phyloP scores from a whole-genome alignment of 495 filamentous ascomycete species.

The Trichoderma orchidacearum region DNA sequence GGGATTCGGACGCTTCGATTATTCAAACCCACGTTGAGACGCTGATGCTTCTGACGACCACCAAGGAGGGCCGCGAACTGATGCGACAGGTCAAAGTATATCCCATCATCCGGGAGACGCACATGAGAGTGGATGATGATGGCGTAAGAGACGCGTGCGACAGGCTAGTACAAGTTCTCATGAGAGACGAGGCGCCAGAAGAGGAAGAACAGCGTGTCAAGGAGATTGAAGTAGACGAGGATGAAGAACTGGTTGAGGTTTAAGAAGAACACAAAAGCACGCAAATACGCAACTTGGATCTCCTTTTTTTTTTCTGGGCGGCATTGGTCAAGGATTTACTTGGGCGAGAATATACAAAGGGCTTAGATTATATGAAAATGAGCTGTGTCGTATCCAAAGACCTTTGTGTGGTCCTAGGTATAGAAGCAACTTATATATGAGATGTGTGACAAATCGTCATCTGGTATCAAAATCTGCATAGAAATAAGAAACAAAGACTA shows the following conservation, averaged over 20 bases:
- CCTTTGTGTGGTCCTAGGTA: not conserved
- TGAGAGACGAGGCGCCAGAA: constrained; percentile 68
- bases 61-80: constrained; percentile 54
- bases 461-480: not conserved
- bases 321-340: not conserved
- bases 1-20: constrained; percentile 62
- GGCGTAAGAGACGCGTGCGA: constrained; percentile 76
- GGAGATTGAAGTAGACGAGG: constrained; percentile 10
- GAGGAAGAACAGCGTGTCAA: constrained; percentile 44
- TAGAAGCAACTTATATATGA: not conserved
- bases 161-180: constrained; percentile 78
- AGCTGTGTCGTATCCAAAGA: too few relatives aligned
- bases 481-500: not conserved
- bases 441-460: not conserved
- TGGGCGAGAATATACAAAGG: not conserved
- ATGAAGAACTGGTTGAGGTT: constrained; percentile 30
- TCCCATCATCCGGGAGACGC: constrained; percentile 75
- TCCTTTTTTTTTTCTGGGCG: not conserved
- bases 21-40: constrained; percentile 82
- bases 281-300: not conserved
- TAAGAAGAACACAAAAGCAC: constrained; percentile 7
- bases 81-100: constrained; percentile 73
- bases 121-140: constrained; percentile 67
- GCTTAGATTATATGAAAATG: not conserved
- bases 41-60: constrained; percentile 68